Percentiles rank a stretch among this genome's conserved stretches.
Evolutionary conservation across 2,329 filamentous ascomycete species (phyloP).

Genomic region (Ceratocystis diversiconidia): DNA sequence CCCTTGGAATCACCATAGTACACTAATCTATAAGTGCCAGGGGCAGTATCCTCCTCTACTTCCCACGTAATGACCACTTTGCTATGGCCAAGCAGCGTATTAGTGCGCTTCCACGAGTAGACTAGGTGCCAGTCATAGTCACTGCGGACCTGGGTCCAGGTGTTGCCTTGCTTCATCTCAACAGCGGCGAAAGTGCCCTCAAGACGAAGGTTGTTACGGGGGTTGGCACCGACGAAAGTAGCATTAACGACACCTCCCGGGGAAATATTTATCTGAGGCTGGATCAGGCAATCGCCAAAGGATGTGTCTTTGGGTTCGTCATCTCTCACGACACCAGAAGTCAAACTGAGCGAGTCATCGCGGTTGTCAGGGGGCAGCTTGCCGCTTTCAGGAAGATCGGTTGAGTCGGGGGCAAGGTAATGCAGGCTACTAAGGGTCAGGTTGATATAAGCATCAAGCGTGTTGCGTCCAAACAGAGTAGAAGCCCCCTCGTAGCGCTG

Average conservation of each 20-base stretch:
- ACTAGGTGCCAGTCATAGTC: constrained; percentile 74
- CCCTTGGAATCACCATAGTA: constrained; percentile 78
- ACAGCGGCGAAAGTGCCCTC: constrained; percentile 66
- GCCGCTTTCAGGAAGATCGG: constrained; percentile 30
- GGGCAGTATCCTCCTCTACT: constrained; percentile 31
- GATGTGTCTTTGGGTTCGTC: constrained; percentile 45
- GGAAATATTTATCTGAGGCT: constrained; percentile 30
- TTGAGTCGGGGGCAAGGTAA: constrained; percentile 41
- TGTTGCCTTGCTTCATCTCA: constrained; percentile 32
- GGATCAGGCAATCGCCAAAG: constrained; percentile 53
- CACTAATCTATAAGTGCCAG: constrained; percentile 60
- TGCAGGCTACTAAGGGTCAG: constrained; percentile 56
- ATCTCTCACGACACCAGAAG: constrained; percentile 64
- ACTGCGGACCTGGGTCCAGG: constrained; percentile 54
- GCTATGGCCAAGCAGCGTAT: constrained; percentile 55
- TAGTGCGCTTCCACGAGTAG: constrained; percentile 65
- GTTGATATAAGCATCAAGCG: constrained; percentile 76
- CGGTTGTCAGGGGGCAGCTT: constrained; percentile 64
- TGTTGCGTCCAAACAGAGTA: constrained; percentile 73
- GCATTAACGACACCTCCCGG: constrained; percentile 47
- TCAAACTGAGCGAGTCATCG: constrained; percentile 61
- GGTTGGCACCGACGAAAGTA: constrained; percentile 73
- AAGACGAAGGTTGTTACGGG: constrained; percentile 67
- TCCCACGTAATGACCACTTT: constrained; percentile 67
- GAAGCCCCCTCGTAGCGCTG: constrained; percentile 87